These are phyloP conservation scores for Trichosporon asahii DNA, from an alignment of 1,284 basidiomycete genomes.

Conservation along the genomic window DNA sequence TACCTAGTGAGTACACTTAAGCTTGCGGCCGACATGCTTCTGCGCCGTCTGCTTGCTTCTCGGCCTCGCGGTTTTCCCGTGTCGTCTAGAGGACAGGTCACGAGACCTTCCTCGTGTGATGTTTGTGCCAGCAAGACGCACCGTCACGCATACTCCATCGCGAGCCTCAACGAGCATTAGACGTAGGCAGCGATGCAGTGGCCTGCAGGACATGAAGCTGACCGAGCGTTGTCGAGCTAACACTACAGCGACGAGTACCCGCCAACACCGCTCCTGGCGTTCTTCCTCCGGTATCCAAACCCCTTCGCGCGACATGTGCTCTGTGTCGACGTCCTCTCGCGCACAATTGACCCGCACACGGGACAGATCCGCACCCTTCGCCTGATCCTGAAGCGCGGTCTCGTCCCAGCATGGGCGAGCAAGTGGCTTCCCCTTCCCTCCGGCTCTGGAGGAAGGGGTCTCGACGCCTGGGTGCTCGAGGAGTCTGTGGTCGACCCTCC, in stretches of 20 bases:
- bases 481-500: conserved; percentile 70
- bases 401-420: conserved; percentile 80
- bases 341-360: conserved; percentile 62
- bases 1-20: conserved; percentile 27
- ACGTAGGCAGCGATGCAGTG: neutral
- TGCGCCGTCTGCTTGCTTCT: no score
- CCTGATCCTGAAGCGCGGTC: conserved; percentile 85
- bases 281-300: conserved; percentile 94
- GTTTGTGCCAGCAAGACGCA: neutral
- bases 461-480: conserved; percentile 73
- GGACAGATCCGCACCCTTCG: conserved; percentile 83
- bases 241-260: conserved; percentile 45
- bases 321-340: conserved; percentile 89
- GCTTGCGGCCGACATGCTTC: neutral
- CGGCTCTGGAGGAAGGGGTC: conserved; percentile 57
- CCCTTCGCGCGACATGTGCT: conserved; percentile 91
- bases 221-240: neutral
- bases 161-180: no score
- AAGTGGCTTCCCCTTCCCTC: conserved; percentile 68
- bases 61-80: neutral
- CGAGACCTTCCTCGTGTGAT: neutral
- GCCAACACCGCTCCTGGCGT: conserved; percentile 83
- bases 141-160: no score
- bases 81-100: neutral
- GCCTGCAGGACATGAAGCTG: no score